Conservation (phyloP, 495 filamentous ascomycete genomes). For the Podospora pseudoanserina region DNA sequence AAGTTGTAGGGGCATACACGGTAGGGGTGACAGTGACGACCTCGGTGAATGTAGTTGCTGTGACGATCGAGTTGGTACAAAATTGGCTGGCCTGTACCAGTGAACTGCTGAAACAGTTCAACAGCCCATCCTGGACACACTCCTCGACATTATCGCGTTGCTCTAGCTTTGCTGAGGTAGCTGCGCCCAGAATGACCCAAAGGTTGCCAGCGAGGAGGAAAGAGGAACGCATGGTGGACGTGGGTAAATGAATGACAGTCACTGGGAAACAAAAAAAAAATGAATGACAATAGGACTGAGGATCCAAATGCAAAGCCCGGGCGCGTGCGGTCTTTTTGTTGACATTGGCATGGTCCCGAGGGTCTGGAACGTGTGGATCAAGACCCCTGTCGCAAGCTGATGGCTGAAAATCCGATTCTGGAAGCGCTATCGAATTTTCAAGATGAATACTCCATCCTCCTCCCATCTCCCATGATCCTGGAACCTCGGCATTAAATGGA, state of each 20-base stretch:
- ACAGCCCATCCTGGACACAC: background rate
- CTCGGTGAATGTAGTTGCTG: background rate
- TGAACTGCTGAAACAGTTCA: constrained; percentile 4
- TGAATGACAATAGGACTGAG: background rate
- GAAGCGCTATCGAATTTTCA: background rate
- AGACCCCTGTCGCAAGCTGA: background rate
- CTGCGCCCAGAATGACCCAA: background rate
- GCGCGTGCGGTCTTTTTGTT: background rate
- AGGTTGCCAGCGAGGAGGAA: background rate
- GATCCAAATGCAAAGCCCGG: background rate
- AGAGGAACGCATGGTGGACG: background rate
- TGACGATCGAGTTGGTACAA: constrained; percentile 4
- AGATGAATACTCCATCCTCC: background rate
- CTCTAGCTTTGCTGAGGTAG: background rate
- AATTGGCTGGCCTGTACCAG: constrained; percentile 6
- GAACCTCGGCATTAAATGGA: too few relatives aligned
- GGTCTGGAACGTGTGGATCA: background rate
- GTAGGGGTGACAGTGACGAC: constrained; percentile 3
- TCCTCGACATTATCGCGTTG: background rate
- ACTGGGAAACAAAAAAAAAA: background rate
- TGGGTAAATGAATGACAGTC: background rate
- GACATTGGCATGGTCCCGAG: background rate
- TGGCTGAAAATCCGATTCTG: too few relatives aligned
- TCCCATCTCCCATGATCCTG: background rate
- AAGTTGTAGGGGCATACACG: background rate